Conservation (phyloP, 139 green algal species). For the Eudorina sp. region DNA sequence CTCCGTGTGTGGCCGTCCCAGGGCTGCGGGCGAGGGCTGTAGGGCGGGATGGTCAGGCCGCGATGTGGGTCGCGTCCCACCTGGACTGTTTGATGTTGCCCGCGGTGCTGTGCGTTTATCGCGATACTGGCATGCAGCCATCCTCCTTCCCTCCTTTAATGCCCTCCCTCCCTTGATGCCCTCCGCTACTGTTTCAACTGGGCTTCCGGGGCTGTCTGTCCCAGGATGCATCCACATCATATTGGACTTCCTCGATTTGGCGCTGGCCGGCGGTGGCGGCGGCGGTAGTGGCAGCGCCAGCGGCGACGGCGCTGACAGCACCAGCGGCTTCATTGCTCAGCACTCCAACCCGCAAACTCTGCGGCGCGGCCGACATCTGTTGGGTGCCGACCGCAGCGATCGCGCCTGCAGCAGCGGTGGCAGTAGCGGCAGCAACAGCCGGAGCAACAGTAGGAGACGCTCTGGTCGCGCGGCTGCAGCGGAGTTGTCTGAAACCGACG, state of each 20-base stretch:
- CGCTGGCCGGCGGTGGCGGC: neutral
- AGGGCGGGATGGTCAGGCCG: neutral
- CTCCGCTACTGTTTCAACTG: neutral
- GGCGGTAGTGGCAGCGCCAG: neutral
- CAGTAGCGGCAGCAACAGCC: neutral
- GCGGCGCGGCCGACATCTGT: neutral
- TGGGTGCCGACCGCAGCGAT: neutral
- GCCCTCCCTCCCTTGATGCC: neutral
- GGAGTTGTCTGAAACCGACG: neutral
- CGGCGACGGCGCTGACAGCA: neutral
- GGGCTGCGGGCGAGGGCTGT: neutral
- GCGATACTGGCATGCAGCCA: neutral
- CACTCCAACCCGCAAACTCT: neutral
- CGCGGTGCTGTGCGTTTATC: neutral
- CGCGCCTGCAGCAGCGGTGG: neutral
- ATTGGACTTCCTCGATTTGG: constrained; percentile 8
- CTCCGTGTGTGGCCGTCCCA: no score
- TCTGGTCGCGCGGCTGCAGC: neutral
- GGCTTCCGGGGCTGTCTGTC: neutral
- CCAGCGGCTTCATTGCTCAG: no score
- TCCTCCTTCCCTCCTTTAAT: neutral
- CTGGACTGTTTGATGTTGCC: no score
- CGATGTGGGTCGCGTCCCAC: no score
- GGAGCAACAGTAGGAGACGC: neutral
- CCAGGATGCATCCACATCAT: constrained; percentile 41